Conservation (phyloP, 805 yeast species). For the Kazachstania kunashirensis region DNA sequence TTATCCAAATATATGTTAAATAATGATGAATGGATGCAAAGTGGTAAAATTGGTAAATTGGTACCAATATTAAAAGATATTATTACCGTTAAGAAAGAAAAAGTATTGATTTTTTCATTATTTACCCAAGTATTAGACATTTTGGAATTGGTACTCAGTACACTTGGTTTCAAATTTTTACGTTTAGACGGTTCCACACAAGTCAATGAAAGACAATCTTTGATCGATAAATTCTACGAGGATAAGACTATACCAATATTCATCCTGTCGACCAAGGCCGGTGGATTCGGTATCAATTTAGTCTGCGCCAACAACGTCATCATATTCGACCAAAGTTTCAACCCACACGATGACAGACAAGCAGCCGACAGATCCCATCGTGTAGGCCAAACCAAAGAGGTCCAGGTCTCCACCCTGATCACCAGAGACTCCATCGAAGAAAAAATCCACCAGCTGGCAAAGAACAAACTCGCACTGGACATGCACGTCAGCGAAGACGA, state of each 20-base stretch:
- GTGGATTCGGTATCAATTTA: constrained; percentile 96
- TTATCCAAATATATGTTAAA: constrained; percentile 44
- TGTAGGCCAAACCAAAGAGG: constrained; percentile 87
- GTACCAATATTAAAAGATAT: constrained; percentile 48
- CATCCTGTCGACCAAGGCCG: constrained; percentile 88
- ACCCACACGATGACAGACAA: constrained; percentile 97
- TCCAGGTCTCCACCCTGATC: constrained; percentile 66
- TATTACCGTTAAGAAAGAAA: constrained; percentile 42
- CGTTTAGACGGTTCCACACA: constrained; percentile 90
- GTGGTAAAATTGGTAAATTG: constrained; percentile 67
- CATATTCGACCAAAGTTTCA: constrained; percentile 87
- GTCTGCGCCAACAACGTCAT: constrained; percentile 91
- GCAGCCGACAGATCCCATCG: constrained; percentile 98
- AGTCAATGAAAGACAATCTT: constrained; percentile 85
- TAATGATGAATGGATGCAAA: constrained; percentile 44
- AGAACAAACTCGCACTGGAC: constrained; percentile 84
- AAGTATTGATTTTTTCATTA: constrained; percentile 76
- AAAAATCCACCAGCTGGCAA: constrained; percentile 75
- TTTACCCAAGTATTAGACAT: constrained; percentile 90
- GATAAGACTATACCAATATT: constrained; percentile 78
- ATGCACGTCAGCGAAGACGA: constrained; percentile 36
- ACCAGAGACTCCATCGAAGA: constrained; percentile 77
- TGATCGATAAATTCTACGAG: constrained; percentile 82
- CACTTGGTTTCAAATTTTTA: constrained; percentile 57
- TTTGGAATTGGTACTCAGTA: constrained; percentile 62